Percentiles rank a stretch among this genome's conserved stretches.
Conservation (phyloP, 169 alveolate species). For the Plasmodium malariae region DNA sequence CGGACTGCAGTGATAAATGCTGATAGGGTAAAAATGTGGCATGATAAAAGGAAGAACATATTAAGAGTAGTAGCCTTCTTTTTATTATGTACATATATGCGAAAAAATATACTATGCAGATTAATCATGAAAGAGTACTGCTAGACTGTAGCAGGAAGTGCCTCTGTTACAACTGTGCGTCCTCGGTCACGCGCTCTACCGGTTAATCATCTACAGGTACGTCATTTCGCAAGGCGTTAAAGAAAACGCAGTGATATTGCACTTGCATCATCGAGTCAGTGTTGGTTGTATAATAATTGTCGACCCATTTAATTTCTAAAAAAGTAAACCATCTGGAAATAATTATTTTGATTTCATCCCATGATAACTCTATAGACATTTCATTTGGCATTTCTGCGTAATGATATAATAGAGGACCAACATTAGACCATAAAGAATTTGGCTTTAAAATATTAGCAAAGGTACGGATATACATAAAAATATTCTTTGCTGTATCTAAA, state of each 20-base stretch:
- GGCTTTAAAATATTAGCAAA: conserved; percentile 91
- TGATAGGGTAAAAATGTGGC: too few relatives aligned
- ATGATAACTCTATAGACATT: conserved; percentile 93
- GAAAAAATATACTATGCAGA: too few relatives aligned
- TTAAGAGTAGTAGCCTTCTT: too few relatives aligned
- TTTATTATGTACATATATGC: too few relatives aligned
- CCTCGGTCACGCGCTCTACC: too few relatives aligned
- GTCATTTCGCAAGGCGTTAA: conserved; percentile 90
- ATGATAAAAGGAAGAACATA: too few relatives aligned
- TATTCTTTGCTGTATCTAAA: conserved; percentile 98
- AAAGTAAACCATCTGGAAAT: conserved; percentile 89
- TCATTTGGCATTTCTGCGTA: conserved; percentile 94
- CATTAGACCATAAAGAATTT: conserved; percentile 97
- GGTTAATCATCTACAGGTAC: conserved; percentile 26
- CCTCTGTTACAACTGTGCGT: too few relatives aligned
- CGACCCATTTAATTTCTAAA: conserved; percentile 88
- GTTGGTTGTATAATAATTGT: conserved; percentile 91
- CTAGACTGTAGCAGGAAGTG: too few relatives aligned
- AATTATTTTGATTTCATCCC: conserved; percentile 92
- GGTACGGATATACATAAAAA: conserved; percentile 95
- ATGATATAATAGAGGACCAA: conserved; percentile 98
- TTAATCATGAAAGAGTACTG: too few relatives aligned
- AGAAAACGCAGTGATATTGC: conserved; percentile 91
- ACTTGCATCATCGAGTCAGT: conserved; percentile 92
- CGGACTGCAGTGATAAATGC: too few relatives aligned